Evolutionary conservation across 2,329 filamentous ascomycete species (phyloP).

Genomic region (Mollisia scopiformis): DNA sequence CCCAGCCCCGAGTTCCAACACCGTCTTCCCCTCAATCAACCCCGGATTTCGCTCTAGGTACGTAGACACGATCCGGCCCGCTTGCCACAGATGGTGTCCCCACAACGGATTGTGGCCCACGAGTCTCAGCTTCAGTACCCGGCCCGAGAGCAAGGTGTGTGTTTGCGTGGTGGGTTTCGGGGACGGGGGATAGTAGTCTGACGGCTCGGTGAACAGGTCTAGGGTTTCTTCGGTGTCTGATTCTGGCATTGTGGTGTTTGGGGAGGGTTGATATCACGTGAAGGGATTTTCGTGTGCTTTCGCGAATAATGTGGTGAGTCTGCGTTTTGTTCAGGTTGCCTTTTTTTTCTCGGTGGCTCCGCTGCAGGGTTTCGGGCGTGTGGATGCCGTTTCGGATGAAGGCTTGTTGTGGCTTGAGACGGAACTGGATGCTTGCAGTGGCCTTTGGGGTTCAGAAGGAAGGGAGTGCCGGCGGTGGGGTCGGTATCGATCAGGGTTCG

Average conservation of each 20-base stretch:
- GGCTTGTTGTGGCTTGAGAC: not conserved
- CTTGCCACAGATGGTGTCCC: conserved; percentile 92
- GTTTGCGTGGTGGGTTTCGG: conserved; percentile 74
- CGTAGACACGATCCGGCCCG: conserved; percentile 74
- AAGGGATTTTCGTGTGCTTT: not conserved
- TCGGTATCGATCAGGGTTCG: not conserved
- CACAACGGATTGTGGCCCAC: conserved; percentile 89
- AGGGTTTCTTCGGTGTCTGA: conserved; percentile 24
- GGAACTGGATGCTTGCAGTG: not conserved
- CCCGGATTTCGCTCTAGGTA: conserved; percentile 74
- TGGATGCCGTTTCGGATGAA: not conserved
- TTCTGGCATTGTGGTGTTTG: not conserved
- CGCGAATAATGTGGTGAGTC: too few species aligned
- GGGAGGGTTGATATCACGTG: not conserved
- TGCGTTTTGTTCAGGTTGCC: too few species aligned
- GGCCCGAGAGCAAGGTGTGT: conserved; percentile 70
- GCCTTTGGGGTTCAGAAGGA: not conserved
- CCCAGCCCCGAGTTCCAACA: conserved; percentile 88
- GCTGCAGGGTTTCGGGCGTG: not conserved
- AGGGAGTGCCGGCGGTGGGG: not conserved
- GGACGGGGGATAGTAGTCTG: conserved; percentile 71
- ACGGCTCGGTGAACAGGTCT: conserved; percentile 78
- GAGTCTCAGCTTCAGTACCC: conserved; percentile 62
- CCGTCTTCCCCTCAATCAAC: conserved; percentile 67
- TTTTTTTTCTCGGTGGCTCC: not conserved